These are phyloP conservation scores for Rhodotorula kratochvilovae DNA, from an alignment of 768 basidiomycete species.

Conservation along the genomic window DNA sequence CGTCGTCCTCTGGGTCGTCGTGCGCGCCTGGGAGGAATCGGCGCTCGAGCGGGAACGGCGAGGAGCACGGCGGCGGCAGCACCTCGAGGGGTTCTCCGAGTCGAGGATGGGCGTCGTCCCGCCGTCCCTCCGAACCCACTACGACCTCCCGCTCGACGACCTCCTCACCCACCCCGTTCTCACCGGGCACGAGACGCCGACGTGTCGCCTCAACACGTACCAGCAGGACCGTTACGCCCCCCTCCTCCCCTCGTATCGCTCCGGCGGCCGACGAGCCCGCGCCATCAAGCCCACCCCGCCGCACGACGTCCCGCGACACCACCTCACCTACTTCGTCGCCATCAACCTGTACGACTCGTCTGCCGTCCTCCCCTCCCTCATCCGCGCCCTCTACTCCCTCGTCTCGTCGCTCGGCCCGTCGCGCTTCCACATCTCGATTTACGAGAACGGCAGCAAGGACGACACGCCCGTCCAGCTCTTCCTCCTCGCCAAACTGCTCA, in stretches of 20 bases:
- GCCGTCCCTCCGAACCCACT: neutral
- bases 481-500: conserved; percentile 20
- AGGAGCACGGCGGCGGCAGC: neutral
- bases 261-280: neutral
- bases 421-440: conserved; percentile 25
- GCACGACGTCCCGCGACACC: neutral
- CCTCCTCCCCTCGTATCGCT: conserved; percentile 4
- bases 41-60: neutral
- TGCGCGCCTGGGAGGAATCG: neutral
- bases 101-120: neutral
- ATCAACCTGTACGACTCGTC: conserved; percentile 16
- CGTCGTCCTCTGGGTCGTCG: neutral
- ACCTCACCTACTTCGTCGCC: conserved; percentile 19
- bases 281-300: neutral
- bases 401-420: conserved; percentile 11
- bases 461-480: conserved; percentile 13
- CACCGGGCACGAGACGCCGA: neutral
- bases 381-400: conserved; percentile 5
- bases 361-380: conserved; percentile 2
- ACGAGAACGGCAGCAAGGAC: conserved; percentile 20
- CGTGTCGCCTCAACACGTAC: conserved; percentile 10
- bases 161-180: conserved; percentile 19
- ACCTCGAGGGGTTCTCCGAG: conserved; percentile 13
- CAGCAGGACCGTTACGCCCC: conserved; percentile 19
- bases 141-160: neutral